A percentile compares a stretch with the other conserved stretches of the same genome.
Conservation (phyloP, 2,329 filamentous ascomycete species). For the Claviceps citrina region DNA sequence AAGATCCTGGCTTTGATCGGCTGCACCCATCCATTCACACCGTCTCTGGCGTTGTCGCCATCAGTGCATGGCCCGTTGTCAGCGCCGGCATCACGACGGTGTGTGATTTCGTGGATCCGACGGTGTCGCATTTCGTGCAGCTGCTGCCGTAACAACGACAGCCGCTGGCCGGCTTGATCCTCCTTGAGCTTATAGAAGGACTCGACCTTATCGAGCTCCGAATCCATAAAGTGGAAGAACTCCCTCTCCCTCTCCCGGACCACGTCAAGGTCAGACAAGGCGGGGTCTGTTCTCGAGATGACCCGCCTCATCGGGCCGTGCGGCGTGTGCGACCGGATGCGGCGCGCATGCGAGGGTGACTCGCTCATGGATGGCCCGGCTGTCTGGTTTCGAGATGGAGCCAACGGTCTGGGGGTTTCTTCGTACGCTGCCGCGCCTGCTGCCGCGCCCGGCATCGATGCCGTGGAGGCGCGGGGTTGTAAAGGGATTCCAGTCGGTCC, state of each 20-base stretch:
- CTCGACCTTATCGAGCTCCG: slow-evolving; percentile 82
- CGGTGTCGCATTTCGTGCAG: slow-evolving; percentile 85
- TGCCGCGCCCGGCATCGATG: slow-evolving; percentile 13
- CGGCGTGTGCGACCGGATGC: slow-evolving; percentile 20
- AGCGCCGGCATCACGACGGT: slow-evolving; percentile 21
- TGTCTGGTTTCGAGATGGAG: slow-evolving; percentile 8
- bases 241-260: slow-evolving; percentile 63
- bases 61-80: slow-evolving; percentile 10
- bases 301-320: slow-evolving; percentile 2
- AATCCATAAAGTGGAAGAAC: slow-evolving; percentile 74
- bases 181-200: slow-evolving; percentile 80
- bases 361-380: slow-evolving; percentile 5
- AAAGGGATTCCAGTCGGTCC: slow-evolving; percentile 14
- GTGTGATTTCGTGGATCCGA: slow-evolving; percentile 54
- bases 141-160: slow-evolving; percentile 61
- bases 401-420: background rate
- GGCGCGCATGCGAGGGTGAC: slow-evolving; percentile 19
- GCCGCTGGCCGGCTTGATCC: slow-evolving; percentile 59
- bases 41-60: slow-evolving; percentile 15
- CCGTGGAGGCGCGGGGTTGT: slow-evolving; percentile 23
- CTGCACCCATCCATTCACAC: slow-evolving; percentile 28
- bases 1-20: slow-evolving; percentile 40
- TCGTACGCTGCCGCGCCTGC: background rate
- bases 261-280: slow-evolving; percentile 36
- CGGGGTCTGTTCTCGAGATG: slow-evolving; percentile 24